These are phyloP conservation scores for Daedaleopsis nitida DNA, from an alignment of 768 basidiomycete genomes.

Conservation along the genomic window DNA sequence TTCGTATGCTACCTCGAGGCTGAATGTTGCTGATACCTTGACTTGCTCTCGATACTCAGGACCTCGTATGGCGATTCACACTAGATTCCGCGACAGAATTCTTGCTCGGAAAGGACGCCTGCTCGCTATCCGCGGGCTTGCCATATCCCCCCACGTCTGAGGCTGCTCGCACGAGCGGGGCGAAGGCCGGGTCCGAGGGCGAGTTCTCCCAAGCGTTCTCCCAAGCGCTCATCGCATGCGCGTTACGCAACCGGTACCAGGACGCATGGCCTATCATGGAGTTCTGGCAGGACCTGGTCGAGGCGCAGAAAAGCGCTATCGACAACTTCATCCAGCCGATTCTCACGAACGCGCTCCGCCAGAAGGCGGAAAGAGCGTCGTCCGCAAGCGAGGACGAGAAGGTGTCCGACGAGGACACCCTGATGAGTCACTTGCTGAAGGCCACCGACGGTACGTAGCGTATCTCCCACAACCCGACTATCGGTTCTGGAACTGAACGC, in stretches of 20 bases:
- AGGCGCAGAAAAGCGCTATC: slow-evolving; percentile 42
- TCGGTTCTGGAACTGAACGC: not conserved
- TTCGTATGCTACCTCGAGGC: too few species aligned
- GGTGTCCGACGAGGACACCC: slow-evolving; percentile 33
- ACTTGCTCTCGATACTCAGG: slow-evolving; percentile 25
- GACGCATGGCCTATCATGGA: slow-evolving; percentile 47
- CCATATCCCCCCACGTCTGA: slow-evolving; percentile 39
- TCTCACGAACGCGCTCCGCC: slow-evolving; percentile 42
- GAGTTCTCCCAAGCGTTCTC: slow-evolving; percentile 43
- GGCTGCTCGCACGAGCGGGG: slow-evolving; percentile 23
- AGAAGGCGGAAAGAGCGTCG: slow-evolving; percentile 30
- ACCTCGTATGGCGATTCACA: slow-evolving; percentile 35
- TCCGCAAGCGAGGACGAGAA: slow-evolving; percentile 15
- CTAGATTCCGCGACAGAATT: slow-evolving; percentile 22
- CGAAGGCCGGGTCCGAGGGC: slow-evolving; percentile 34
- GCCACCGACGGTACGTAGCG: slow-evolving; percentile 39
- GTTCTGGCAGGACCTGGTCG: slow-evolving; percentile 44
- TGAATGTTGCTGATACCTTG: too few species aligned
- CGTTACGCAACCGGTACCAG: slow-evolving; percentile 39
- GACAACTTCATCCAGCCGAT: slow-evolving; percentile 52
- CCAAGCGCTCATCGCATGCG: slow-evolving; percentile 36
- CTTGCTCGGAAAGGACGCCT: slow-evolving; percentile 45
- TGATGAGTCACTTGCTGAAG: slow-evolving; percentile 41
- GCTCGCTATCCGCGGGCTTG: slow-evolving; percentile 38
- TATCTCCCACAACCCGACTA: not conserved